Evolutionary conservation across 345 rosid species (phyloP).

Genomic region (Sapria himalayana): DNA sequence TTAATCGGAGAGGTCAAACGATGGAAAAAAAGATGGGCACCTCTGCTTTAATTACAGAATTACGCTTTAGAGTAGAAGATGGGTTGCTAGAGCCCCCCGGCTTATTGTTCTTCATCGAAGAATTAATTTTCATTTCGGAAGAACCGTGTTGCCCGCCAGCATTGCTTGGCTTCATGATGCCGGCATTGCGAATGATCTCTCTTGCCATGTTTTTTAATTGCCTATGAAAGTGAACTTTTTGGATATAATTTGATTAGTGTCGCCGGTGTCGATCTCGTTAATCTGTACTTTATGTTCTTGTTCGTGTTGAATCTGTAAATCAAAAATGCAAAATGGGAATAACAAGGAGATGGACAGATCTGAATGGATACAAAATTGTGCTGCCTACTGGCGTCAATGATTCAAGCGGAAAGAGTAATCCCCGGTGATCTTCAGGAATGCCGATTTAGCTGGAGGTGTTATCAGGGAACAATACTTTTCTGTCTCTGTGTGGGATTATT

Average conservation of each 20-base stretch:
- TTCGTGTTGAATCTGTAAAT: too few relatives aligned
- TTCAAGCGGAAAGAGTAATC: too few relatives aligned
- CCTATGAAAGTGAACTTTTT: constrained; percentile 4
- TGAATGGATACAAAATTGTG: too few relatives aligned
- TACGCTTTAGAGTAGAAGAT: constrained; percentile 21
- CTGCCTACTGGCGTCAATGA: too few relatives aligned
- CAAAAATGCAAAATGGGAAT: too few relatives aligned
- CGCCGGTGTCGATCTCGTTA: background rate
- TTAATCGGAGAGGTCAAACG: too few relatives aligned
- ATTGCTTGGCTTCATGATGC: constrained; percentile 20
- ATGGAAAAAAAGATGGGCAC: constrained; percentile 26
- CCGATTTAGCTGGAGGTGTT: too few relatives aligned
- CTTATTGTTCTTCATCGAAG: constrained; percentile 30
- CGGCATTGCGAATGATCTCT: constrained; percentile 22
- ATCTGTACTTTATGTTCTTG: background rate
- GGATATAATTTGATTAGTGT: background rate
- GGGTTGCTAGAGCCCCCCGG: constrained; percentile 27
- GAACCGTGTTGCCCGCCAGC: constrained; percentile 40
- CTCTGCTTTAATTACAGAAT: constrained; percentile 32
- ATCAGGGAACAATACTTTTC: too few relatives aligned
- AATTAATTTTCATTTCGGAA: constrained; percentile 17
- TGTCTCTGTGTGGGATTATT: too few relatives aligned
- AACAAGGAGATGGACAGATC: too few relatives aligned
- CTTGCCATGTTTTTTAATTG: constrained; percentile 18
- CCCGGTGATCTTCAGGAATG: too few relatives aligned